Percentiles rank a stretch among this genome's conserved stretches.
Conservation (phyloP, 495 filamentous ascomycete genomes). For the Penicillium lagena region DNA sequence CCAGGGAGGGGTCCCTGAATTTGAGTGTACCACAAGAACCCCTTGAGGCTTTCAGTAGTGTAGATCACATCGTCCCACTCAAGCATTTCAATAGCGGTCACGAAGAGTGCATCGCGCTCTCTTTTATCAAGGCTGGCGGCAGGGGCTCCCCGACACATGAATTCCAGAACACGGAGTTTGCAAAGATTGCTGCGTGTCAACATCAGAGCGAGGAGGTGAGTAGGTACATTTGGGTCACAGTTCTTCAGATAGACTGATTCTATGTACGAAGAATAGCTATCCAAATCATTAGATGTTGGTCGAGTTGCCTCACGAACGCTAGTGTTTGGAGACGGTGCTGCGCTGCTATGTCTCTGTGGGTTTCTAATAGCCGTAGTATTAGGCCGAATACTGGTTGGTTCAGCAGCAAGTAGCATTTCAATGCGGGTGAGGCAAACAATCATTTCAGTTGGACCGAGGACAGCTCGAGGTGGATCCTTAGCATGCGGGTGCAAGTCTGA, state of each 20-base stretch:
- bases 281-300: constrained; percentile 13
- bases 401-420: constrained; percentile 20
- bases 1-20: constrained; percentile 46
- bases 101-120: constrained; percentile 37
- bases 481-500: constrained; percentile 24
- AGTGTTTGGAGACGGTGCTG: neutral
- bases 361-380: constrained; percentile 1
- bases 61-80: constrained; percentile 48
- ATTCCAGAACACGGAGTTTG: constrained; percentile 24
- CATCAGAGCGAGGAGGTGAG: constrained; percentile 46
- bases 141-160: constrained; percentile 8
- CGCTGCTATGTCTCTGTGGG: neutral
- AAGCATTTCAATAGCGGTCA: constrained; percentile 42
- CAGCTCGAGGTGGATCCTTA: constrained; percentile 8
- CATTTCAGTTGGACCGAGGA: constrained; percentile 17
- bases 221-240: constrained; percentile 55
- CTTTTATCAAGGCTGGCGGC: constrained; percentile 6
- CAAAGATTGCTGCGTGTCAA: constrained; percentile 43
- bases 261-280: constrained; percentile 39
- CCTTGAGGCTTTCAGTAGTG: constrained; percentile 31
- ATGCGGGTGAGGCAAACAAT: constrained; percentile 20
- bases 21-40: constrained; percentile 45
- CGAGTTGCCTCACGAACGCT: neutral
- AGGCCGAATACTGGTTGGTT: constrained; percentile 2
- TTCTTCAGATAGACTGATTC: constrained; percentile 47